Percentiles rank a stretch among this genome's conserved stretches.
These are phyloP conservation scores for Ogataea sp. DNA, from an alignment of 805 yeast genomes.

Conservation along the genomic window DNA sequence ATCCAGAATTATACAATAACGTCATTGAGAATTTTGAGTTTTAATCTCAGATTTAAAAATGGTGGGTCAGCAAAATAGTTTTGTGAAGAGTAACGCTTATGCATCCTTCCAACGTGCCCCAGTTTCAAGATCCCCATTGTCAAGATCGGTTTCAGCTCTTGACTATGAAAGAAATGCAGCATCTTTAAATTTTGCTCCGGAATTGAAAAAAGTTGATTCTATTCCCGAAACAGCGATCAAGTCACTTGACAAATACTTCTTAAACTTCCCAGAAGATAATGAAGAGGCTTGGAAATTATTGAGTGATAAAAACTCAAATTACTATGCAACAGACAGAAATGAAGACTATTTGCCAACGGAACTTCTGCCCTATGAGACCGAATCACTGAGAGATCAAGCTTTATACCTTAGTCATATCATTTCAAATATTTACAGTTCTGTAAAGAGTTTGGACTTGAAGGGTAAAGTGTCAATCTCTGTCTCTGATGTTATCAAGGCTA, in stretches of 20 bases:
- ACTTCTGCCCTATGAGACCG: slow-evolving; percentile 65
- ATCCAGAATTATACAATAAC: too few species aligned
- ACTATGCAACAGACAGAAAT: slow-evolving; percentile 14
- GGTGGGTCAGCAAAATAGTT: too few species aligned
- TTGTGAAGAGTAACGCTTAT: neutral
- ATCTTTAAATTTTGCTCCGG: slow-evolving; percentile 1
- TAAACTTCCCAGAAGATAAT: slow-evolving; percentile 53
- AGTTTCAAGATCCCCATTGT: slow-evolving; percentile 17
- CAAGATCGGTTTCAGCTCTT: slow-evolving; percentile 16
- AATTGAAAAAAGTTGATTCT: neutral
- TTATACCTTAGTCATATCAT: slow-evolving; percentile 73
- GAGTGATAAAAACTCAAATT: slow-evolving; percentile 13
- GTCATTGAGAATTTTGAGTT: too few species aligned
- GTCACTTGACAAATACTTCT: slow-evolving; percentile 25
- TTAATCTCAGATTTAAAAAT: too few species aligned
- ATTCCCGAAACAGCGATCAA: slow-evolving; percentile 9
- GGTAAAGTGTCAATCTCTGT: slow-evolving; percentile 63
- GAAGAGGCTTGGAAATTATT: slow-evolving; percentile 18
- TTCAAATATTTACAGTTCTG: slow-evolving; percentile 70
- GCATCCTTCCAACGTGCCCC: slow-evolving; percentile 8
- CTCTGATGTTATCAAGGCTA: slow-evolving; percentile 48
- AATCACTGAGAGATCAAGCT: slow-evolving; percentile 59
- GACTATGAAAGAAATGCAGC: slow-evolving; percentile 3
- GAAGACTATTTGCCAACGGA: slow-evolving; percentile 16
- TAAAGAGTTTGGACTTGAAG: slow-evolving; percentile 64